These are phyloP conservation scores for Pleurotus giganteus DNA, from an alignment of 768 basidiomycete species.

Conservation along the genomic window DNA sequence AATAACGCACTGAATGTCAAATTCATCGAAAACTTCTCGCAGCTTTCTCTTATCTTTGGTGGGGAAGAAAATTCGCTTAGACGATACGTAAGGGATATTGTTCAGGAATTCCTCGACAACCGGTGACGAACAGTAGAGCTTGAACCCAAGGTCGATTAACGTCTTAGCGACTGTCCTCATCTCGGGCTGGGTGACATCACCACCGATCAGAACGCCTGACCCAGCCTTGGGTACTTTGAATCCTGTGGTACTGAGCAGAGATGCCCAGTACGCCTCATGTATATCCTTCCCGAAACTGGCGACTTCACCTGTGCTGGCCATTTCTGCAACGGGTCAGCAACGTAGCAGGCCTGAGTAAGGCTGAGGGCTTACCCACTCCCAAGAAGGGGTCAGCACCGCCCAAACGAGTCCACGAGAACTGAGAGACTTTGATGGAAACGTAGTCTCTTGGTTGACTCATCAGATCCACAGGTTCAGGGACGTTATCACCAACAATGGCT, in stretches of 20 bases:
- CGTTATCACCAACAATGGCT: conserved; percentile 81
- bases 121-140: conserved; percentile 85
- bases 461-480: conserved; percentile 88
- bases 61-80: conserved; percentile 94
- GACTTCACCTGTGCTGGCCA: conserved; percentile 98
- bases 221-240: conserved; percentile 86
- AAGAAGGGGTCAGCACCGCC: conserved; percentile 97
- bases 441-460: conserved; percentile 91
- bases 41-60: conserved; percentile 94
- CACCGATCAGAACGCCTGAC: conserved; percentile 91
- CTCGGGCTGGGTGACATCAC: conserved; percentile 85
- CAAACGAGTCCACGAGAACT: conserved; percentile 97
- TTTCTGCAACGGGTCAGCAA: conserved; percentile 53
- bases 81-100: conserved; percentile 68
- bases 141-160: conserved; percentile 87
- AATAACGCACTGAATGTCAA: conserved; percentile 92
- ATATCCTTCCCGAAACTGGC: conserved; percentile 93
- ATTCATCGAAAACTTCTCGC: conserved; percentile 90
- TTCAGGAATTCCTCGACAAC: conserved; percentile 82
- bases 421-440: conserved; percentile 94
- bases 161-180: conserved; percentile 80
- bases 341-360: background rate
- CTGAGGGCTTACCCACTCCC: conserved; percentile 71
- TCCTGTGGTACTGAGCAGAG: conserved; percentile 91
- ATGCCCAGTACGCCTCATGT: conserved; percentile 95